Conservation (phyloP, 2,329 filamentous ascomycete genomes). For the Talaromyces sp. region DNA sequence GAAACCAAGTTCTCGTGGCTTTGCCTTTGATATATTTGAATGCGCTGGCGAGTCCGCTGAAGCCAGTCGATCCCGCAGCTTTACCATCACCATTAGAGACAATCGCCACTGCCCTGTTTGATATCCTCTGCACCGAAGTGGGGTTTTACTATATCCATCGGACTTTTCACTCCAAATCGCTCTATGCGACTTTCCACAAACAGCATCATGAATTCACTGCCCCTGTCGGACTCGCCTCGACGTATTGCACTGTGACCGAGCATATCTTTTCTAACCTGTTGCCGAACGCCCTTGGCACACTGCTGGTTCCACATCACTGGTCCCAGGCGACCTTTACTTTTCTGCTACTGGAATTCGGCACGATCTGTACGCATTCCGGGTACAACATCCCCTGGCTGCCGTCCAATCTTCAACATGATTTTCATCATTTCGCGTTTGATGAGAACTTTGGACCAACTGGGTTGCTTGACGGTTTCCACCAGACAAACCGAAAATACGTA, state of each 20-base stretch:
- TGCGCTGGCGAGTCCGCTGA: neutral
- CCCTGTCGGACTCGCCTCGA: neutral
- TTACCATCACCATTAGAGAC: neutral
- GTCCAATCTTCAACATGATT: slow-evolving; percentile 15
- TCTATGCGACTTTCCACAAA: neutral
- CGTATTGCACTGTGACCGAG: neutral
- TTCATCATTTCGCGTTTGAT: slow-evolving; percentile 21
- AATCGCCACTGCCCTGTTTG: neutral
- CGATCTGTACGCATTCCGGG: slow-evolving; percentile 12
- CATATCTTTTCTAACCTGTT: slow-evolving; percentile 5
- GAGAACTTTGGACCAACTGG: slow-evolving; percentile 16
- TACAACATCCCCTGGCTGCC: slow-evolving; percentile 13
- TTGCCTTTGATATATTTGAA: slow-evolving; percentile 3
- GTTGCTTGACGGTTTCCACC: slow-evolving; percentile 5
- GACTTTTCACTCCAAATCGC: neutral
- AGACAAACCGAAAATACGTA: neutral
- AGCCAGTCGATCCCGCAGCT: neutral
- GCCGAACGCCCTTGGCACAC: slow-evolving; percentile 9
- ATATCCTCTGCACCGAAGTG: neutral
- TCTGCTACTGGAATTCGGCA: slow-evolving; percentile 11
- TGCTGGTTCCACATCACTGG: slow-evolving; percentile 13
- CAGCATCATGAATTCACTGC: neutral
- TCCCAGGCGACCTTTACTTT: slow-evolving; percentile 12
- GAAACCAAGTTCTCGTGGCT: slow-evolving; percentile 12
- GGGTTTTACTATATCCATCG: neutral